These are phyloP conservation scores for Petunia hybrid DNA, from an alignment of 305 asterid genomes.

Conservation along the genomic window DNA sequence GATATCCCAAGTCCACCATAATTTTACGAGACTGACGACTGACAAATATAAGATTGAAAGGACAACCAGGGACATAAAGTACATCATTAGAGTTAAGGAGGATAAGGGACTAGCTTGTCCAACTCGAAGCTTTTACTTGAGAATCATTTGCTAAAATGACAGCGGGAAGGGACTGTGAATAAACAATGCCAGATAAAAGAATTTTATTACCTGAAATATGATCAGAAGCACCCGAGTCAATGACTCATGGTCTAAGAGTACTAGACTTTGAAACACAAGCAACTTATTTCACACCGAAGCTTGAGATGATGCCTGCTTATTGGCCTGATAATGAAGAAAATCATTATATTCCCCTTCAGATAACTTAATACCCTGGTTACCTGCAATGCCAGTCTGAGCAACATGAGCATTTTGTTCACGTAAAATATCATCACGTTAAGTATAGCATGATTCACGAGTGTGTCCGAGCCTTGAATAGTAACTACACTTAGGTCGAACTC, in stretches of 20 bases:
- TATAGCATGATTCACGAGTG: not conserved
- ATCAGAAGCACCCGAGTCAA: not conserved
- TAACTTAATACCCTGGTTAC: not conserved
- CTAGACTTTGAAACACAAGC: slow-evolving; percentile 16
- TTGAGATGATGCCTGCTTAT: not conserved
- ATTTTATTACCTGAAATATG: not conserved
- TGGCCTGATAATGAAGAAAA: not conserved
- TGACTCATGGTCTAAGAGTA: not conserved
- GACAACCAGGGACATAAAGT: too few species aligned
- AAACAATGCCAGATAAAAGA: not conserved
- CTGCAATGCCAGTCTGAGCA: not conserved
- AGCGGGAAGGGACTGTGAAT: not conserved
- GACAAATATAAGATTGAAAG: too few species aligned
- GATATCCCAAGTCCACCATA: too few species aligned
- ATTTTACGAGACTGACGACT: too few species aligned
- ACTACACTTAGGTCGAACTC: not conserved
- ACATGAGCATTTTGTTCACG: not conserved
- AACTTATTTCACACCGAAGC: not conserved
- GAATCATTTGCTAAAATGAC: too few species aligned
- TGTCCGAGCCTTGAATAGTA: not conserved
- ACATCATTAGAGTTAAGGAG: too few species aligned
- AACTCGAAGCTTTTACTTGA: too few species aligned
- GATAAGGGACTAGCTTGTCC: too few species aligned
- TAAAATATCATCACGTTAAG: not conserved
- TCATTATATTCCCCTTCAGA: not conserved